A percentile compares a stretch with the other conserved stretches of the same genome.
These are phyloP conservation scores for Ciborinia camelliae DNA, from an alignment of 2,329 filamentous ascomycete genomes.

Conservation along the genomic window DNA sequence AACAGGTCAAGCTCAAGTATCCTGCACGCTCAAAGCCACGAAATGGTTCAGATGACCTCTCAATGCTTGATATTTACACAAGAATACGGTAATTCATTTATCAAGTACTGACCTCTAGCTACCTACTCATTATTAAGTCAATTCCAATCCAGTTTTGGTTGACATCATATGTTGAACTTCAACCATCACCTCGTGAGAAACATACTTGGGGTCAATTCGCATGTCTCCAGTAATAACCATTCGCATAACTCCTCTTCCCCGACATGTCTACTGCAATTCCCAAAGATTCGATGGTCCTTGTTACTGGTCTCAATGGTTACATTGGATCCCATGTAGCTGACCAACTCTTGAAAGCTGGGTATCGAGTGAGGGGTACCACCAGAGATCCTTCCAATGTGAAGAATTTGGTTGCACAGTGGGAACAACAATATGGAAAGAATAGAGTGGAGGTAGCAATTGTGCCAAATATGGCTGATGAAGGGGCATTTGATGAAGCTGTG, in stretches of 20 bases:
- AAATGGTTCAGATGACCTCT: not conserved
- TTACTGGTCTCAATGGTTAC: conserved; percentile 45
- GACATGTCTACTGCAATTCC: conserved; percentile 24
- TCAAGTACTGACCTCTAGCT: not conserved
- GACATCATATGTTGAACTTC: not conserved
- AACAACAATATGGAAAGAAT: conserved; percentile 37
- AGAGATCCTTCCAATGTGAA: conserved; percentile 38
- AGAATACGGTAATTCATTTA: not conserved
- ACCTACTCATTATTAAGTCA: not conserved
- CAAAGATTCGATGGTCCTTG: conserved; percentile 39
- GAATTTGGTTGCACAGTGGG: conserved; percentile 38
- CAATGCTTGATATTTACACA: not conserved
- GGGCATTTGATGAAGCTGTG: conserved; percentile 33
- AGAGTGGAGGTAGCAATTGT: conserved; percentile 39
- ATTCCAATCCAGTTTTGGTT: not conserved
- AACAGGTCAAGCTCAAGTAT: not conserved
- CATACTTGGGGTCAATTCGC: not conserved
- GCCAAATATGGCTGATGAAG: conserved; percentile 36
- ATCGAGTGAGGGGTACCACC: conserved; percentile 45
- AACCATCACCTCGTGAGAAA: not conserved
- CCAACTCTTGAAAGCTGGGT: conserved; percentile 42
- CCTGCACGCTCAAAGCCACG: not conserved
- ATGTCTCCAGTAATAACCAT: not conserved
- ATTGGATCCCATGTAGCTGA: conserved; percentile 43
- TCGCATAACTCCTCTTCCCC: not conserved